Percentiles rank a stretch among this genome's conserved stretches.
Conservation (phyloP, 176 grass and related monocot genomes). For the Eragrostis curvula region DNA sequence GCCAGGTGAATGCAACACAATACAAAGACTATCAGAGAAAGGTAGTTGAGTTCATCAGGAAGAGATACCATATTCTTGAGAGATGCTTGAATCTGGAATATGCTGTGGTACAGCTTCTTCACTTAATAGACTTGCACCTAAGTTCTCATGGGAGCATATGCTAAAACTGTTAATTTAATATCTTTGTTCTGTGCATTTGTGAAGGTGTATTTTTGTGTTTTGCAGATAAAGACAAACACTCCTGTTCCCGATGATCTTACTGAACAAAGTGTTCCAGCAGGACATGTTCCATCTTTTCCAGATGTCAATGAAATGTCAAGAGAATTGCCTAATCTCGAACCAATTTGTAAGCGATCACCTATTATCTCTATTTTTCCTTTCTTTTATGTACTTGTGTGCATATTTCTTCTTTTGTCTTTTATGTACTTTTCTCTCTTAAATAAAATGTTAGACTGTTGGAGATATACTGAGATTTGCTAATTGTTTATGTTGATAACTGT, state of each 20-base stretch:
- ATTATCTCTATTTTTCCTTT: neutral
- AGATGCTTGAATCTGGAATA: slow-evolving; percentile 92
- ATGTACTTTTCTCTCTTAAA: neutral
- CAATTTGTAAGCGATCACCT: slow-evolving; percentile 66
- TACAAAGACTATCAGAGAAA: slow-evolving; percentile 90
- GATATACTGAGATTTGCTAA: slow-evolving; percentile 34
- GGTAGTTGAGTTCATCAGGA: slow-evolving; percentile 89
- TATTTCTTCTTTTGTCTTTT: neutral
- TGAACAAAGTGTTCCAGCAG: slow-evolving; percentile 58
- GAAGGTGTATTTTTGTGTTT: neutral
- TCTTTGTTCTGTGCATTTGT: slow-evolving; percentile 13
- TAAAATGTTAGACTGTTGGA: neutral
- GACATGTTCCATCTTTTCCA: slow-evolving; percentile 44
- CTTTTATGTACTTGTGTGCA: slow-evolving; percentile 2
- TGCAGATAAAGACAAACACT: slow-evolving; percentile 67
- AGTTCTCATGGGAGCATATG: slow-evolving; percentile 6
- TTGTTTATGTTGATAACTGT: slow-evolving; percentile 34
- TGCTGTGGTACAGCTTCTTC: slow-evolving; percentile 69
- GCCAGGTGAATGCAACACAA: slow-evolving; percentile 51
- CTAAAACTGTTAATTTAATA: slow-evolving; percentile 1
- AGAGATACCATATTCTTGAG: slow-evolving; percentile 92
- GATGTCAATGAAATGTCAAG: slow-evolving; percentile 60
- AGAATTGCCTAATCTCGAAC: slow-evolving; percentile 72
- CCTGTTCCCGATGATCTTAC: slow-evolving; percentile 73
- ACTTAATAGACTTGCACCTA: slow-evolving; percentile 10